Evolutionary conservation across 2,329 filamentous ascomycete species (phyloP).

Genomic region (Microdochium nivale): DNA sequence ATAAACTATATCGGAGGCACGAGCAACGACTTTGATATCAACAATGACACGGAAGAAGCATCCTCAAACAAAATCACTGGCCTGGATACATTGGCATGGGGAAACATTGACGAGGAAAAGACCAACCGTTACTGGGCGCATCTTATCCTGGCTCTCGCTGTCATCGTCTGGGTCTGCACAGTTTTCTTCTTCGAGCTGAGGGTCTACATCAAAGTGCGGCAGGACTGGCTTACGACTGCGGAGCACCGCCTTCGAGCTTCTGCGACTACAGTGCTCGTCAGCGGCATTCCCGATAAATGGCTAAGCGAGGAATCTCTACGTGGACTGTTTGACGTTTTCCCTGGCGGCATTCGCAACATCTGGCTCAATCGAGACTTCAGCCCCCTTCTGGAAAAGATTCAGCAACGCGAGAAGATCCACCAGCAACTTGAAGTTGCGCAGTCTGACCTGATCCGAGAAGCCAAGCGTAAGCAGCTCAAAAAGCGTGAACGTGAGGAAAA

Average conservation of each 20-base stretch:
- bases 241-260: constrained; percentile 90
- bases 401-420: constrained; percentile 64
- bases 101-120: constrained; percentile 64
- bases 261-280: constrained; percentile 90
- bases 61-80: constrained; percentile 38
- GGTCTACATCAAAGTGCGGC: constrained; percentile 85
- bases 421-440: constrained; percentile 69
- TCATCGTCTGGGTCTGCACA: constrained; percentile 77
- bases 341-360: constrained; percentile 87
- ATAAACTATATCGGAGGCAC: constrained; percentile 70
- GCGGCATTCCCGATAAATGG: constrained; percentile 86
- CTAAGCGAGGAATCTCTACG: constrained; percentile 72
- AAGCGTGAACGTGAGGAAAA: constrained; percentile 56
- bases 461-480: constrained; percentile 73
- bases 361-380: constrained; percentile 94
- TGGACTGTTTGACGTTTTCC: constrained; percentile 89
- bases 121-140: constrained; percentile 75
- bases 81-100: constrained; percentile 78
- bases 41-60: constrained; percentile 12
- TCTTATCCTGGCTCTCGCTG: constrained; percentile 65
- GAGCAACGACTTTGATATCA: constrained; percentile 43
- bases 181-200: constrained; percentile 81
- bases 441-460: constrained; percentile 72
- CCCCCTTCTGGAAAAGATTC: constrained; percentile 74
- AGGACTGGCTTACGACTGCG: constrained; percentile 89